phyloP scores from a whole-genome alignment of 345 rosid species.

The Gossypium ekmanianum region DNA sequence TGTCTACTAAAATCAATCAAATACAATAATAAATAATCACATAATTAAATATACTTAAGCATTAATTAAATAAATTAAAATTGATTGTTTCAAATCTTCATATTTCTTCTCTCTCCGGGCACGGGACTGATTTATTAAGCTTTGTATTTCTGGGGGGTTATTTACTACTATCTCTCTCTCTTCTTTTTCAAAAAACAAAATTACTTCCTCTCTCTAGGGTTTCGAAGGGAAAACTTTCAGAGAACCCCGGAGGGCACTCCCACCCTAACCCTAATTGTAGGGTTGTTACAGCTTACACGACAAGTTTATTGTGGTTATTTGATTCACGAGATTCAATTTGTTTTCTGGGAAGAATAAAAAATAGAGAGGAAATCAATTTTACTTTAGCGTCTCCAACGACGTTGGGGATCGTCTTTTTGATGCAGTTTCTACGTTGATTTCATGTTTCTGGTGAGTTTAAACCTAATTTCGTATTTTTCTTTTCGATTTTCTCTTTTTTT shows the following conservation, averaged over 20 bases:
- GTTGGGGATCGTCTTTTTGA: neutral
- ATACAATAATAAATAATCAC: neutral
- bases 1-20: neutral
- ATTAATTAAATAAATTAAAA: neutral
- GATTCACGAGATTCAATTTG: neutral
- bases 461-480: neutral
- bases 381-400: neutral
- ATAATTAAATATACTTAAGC: neutral
- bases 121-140: conserved; percentile 10
- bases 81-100: no score
- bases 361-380: neutral
- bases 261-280: neutral
- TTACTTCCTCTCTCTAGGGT: conserved; percentile 20
- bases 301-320: neutral
- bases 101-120: neutral
- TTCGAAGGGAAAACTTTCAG: conserved; percentile 13
- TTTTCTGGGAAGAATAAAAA: neutral
- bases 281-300: neutral
- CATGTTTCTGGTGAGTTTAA: conserved; percentile 8
- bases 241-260: neutral
- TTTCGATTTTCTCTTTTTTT: neutral
- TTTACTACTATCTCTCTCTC: neutral
- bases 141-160: neutral
- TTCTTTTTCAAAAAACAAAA: neutral
- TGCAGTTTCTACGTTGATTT: conserved; percentile 1